These are phyloP conservation scores for Rhodofomes roseus DNA, from an alignment of 1,284 basidiomycete species.

Conservation along the genomic window DNA sequence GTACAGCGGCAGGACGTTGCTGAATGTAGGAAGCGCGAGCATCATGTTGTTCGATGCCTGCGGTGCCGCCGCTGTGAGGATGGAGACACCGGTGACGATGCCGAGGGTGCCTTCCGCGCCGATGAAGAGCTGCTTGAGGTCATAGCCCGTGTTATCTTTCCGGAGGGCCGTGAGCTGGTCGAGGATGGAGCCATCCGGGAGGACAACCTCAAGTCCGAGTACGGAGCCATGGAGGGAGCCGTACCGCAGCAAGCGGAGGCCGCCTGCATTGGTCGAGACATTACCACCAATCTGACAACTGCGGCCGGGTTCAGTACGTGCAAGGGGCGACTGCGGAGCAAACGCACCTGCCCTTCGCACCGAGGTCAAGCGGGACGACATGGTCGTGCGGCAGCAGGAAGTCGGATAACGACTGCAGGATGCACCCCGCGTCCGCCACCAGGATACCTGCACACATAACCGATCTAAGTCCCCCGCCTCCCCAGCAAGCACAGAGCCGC, in stretches of 20 bases:
- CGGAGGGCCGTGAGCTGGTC: constrained; percentile 82
- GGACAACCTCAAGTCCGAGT: constrained; percentile 94
- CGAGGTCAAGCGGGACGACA: constrained; percentile 97
- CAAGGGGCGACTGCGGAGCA: not conserved
- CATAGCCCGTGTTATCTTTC: constrained; percentile 99
- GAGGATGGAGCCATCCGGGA: constrained; percentile 95
- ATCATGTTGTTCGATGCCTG: constrained; percentile 79
- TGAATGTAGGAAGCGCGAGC: constrained; percentile 70
- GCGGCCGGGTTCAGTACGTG: not conserved
- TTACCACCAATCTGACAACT: constrained; percentile 99
- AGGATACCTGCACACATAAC: constrained; percentile 49
- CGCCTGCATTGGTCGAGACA: constrained; percentile 96
- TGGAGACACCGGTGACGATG: constrained; percentile 93
- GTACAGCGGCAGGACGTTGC: constrained; percentile 71
- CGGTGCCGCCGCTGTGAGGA: constrained; percentile 90
- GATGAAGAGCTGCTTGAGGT: constrained; percentile 98
- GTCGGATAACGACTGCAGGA: constrained; percentile 90
- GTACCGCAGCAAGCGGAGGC: constrained; percentile 90
- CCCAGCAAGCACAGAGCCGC: not conserved
- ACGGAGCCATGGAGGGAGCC: constrained; percentile 95
- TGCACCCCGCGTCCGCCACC: constrained; percentile 88
- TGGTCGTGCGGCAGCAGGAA: constrained; percentile 86
- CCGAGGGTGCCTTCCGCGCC: constrained; percentile 97
- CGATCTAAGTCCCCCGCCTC: constrained; percentile 3
- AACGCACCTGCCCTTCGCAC: constrained; percentile 88